Evolutionary conservation across 2,329 filamentous ascomycete genomes (phyloP), one percentile per base, ranked within the genome.

Genomic region (Truncatella angustata): DNA sequence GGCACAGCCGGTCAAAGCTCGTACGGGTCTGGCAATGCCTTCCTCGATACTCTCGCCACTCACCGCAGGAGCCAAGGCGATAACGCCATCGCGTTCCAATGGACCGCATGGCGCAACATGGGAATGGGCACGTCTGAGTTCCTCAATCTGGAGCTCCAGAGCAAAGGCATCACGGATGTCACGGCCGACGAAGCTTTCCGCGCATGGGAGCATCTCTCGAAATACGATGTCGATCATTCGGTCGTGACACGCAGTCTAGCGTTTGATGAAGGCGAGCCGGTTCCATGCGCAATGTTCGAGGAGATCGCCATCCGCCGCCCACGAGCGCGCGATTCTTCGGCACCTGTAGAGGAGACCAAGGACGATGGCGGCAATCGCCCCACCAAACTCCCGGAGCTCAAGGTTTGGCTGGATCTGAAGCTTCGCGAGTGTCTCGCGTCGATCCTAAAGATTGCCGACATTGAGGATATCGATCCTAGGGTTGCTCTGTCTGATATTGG

Each of bases 161-260:
- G 57, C 50, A 73, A 70, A 54, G 73, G 73, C 4, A 71, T 77
- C 46, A 73, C 71, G 1, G 69, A 70, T 43, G 65, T 77, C 42
- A 70, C 65, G 0, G 54, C 59, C 9, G 64, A 73, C 2, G 73
- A 76, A 49, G 74, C 62, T 0, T 75, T 76, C 58, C 61, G 59
- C 3, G 73, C 73, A 3, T 76, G 73, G 72, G 58, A 67, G 28
- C 60, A 73, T 50, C 36, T 73, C 4, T 58, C 57, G 10, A 60
- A 61, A 10, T 66, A 66, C 50, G 62, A 73, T 39, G 61, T 68
- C 4, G 67, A 68, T 14, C 68, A 73, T 28, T 71, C 59, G 2
- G 70, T 74, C 3, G 68, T 76, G 0, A 56, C 69, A 12, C 65
- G 70, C 7, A 61, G 58, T 2, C 60, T 57, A 0, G 48, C 62